A percentile compares a stretch with the other conserved stretches of the same genome.
Conservation (phyloP, 1,139 yeast genomes). For the Zygoascus hellenicus region DNA sequence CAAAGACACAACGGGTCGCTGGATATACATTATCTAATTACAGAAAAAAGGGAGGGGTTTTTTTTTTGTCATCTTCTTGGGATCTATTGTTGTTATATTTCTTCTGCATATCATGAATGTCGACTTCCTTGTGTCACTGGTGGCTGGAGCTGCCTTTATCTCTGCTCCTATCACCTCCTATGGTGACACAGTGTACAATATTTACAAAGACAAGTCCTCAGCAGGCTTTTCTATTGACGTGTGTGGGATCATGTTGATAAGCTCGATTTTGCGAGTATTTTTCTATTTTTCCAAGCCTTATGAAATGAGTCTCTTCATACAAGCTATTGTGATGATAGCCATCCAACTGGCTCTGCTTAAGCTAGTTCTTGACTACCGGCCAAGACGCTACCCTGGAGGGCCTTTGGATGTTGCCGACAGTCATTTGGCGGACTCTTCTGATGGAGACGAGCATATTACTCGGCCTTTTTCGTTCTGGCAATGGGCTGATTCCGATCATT, state of each 20-base stretch:
- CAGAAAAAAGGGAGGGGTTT: too few species aligned
- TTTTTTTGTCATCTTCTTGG: not conserved
- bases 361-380: constrained; percentile 58
- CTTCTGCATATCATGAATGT: not conserved
- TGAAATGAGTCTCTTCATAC: constrained; percentile 68
- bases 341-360: constrained; percentile 62
- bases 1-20: too few species aligned
- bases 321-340: constrained; percentile 69
- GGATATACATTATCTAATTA: too few species aligned
- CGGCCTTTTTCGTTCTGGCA: constrained; percentile 78
- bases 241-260: constrained; percentile 83
- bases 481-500: constrained; percentile 58
- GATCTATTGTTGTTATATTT: too few species aligned
- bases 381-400: constrained; percentile 23
- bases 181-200: constrained; percentile 73
- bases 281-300: constrained; percentile 77
- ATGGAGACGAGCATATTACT: constrained; percentile 15
- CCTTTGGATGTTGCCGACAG: constrained; percentile 11
- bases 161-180: constrained; percentile 79
- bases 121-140: constrained; percentile 2
- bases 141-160: constrained; percentile 28
- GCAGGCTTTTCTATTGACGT: constrained; percentile 82
- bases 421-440: not conserved
- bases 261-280: constrained; percentile 65
- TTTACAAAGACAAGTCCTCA: constrained; percentile 56